phyloP scores from a whole-genome alignment of 2,329 filamentous ascomycete genomes.

The Coleophoma crateriformis region DNA sequence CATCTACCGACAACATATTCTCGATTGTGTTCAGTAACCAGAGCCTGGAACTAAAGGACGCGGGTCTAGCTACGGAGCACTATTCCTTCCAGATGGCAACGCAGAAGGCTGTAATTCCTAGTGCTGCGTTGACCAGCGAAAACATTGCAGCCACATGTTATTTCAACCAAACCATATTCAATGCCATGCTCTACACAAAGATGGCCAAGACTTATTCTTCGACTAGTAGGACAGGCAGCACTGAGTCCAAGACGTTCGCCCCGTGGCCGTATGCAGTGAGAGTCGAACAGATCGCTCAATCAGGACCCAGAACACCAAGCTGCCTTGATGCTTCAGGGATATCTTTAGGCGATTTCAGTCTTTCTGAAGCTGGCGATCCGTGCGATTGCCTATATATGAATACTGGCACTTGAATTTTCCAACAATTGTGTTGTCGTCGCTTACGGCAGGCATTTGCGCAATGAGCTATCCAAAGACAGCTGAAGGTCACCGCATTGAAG shows the following conservation, averaged over 20 bases:
- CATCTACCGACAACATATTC: constrained; percentile 50
- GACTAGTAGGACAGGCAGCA: constrained; percentile 23
- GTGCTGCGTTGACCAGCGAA: constrained; percentile 33
- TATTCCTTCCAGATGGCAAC: constrained; percentile 51
- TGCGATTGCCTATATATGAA: constrained; percentile 24
- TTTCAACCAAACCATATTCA: constrained; percentile 50
- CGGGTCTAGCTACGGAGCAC: constrained; percentile 43
- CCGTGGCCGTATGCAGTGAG: constrained; percentile 55
- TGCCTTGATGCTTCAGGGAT: constrained; percentile 40
- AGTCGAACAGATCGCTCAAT: constrained; percentile 43
- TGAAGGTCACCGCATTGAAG: no score
- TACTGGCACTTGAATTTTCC: constrained; percentile 13
- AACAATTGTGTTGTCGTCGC: no score
- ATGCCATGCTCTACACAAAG: constrained; percentile 56
- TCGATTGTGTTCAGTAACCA: constrained; percentile 48
- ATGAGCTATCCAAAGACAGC: no score
- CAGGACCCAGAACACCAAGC: constrained; percentile 43
- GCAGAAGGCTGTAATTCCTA: constrained; percentile 46
- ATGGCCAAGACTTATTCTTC: constrained; percentile 33
- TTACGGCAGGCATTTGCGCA: not conserved
- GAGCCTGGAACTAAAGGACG: constrained; percentile 42
- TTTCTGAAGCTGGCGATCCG: constrained; percentile 8
- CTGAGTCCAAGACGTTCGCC: constrained; percentile 25
- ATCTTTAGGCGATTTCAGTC: constrained; percentile 31
- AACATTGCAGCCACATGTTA: constrained; percentile 47